Conservation (phyloP, 352 stramenopile species). For the Globisporangium spiculum region DNA sequence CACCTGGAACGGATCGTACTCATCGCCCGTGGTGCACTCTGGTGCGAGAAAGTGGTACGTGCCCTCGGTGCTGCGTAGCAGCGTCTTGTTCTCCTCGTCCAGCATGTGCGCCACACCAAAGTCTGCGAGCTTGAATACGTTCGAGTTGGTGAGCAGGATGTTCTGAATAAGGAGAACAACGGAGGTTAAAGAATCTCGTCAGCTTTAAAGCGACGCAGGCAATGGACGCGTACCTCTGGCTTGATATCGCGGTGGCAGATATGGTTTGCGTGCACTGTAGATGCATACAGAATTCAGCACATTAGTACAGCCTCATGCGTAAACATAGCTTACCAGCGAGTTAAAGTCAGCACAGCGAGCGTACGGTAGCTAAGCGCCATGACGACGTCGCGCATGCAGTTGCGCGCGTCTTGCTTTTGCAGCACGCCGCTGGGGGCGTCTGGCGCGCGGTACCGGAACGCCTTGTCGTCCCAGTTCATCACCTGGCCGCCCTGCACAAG, state of each 20-base stretch:
- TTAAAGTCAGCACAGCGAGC: background rate
- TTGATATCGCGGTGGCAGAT: constrained; percentile 89
- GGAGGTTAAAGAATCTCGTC: background rate
- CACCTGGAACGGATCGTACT: constrained; percentile 73
- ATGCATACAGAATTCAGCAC: background rate
- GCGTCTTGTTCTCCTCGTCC: constrained; percentile 31
- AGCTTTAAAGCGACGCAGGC: background rate
- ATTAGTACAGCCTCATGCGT: too few relatives aligned
- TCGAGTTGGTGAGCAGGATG: constrained; percentile 53
- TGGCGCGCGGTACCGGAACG: constrained; percentile 48
- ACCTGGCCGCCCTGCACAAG: constrained; percentile 77
- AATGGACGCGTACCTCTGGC: constrained; percentile 27
- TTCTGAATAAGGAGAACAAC: constrained; percentile 27
- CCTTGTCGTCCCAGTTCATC: constrained; percentile 84
- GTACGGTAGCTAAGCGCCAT: constrained; percentile 71
- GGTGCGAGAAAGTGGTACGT: constrained; percentile 87
- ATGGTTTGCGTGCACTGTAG: constrained; percentile 63
- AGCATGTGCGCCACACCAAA: constrained; percentile 78
- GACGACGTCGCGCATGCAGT: constrained; percentile 77
- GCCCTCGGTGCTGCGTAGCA: constrained; percentile 75
- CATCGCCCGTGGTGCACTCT: constrained; percentile 73
- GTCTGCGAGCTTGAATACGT: constrained; percentile 75
- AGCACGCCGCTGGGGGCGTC: constrained; percentile 29
- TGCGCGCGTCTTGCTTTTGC: constrained; percentile 36
- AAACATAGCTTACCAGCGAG: background rate